phyloP scores from a whole-genome alignment of 2,329 filamentous ascomycete genomes.

The Trichoderma breve region DNA sequence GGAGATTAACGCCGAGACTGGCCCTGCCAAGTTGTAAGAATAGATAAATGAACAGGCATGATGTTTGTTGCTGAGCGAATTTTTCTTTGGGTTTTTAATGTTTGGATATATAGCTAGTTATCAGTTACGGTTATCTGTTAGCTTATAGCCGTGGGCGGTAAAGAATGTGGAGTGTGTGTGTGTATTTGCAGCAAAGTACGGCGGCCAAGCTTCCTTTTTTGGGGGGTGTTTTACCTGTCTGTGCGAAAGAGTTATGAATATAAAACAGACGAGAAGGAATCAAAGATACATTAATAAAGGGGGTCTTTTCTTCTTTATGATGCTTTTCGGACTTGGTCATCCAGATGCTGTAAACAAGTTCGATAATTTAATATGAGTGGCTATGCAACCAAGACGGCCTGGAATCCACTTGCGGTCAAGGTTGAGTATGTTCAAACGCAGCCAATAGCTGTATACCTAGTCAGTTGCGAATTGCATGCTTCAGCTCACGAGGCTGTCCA shows the following conservation, averaged over 20 bases:
- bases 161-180: background rate
- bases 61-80: constrained; percentile 2
- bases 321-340: background rate
- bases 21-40: constrained; percentile 43
- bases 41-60: constrained; percentile 16
- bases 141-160: background rate
- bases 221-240: background rate
- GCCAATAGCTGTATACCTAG: no score
- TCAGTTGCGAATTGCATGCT: no score
- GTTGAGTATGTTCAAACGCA: no score
- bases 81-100: background rate
- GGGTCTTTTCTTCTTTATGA: background rate
- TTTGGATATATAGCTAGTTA: background rate
- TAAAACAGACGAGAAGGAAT: background rate
- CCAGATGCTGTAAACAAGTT: background rate
- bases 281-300: background rate
- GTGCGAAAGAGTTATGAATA: background rate
- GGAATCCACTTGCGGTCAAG: no score
- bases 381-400: no score
- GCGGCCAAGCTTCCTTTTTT: background rate
- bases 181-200: background rate
- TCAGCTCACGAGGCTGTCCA: no score
- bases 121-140: background rate
- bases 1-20: constrained; percentile 45
- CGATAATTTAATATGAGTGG: background rate